Base-by-base conservation (phyloP, 441 rosid species). In the Euphorbia celastroides region DNA sequence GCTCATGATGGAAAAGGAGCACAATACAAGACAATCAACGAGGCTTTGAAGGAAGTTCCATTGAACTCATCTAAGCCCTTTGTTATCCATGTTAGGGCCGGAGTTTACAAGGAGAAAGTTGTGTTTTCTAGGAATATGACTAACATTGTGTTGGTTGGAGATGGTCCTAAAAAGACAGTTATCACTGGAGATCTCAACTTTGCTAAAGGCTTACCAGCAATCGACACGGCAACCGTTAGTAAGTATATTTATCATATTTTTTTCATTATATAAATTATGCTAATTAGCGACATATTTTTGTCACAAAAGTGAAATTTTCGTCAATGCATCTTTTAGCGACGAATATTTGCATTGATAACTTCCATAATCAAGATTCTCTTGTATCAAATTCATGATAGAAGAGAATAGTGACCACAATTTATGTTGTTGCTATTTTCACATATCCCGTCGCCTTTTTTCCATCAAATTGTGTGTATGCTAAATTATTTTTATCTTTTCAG, bases 1-100 rank as follows among this genome's bases (percentile, higher is more conserved):
- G 96, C 96, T 44, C 59, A 77, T 70, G 97, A 90, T 20, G 91
- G 91, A 48, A 89, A 78, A 60, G 95, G 93, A n/a, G n/a, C n/a
- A 7, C 81, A 88, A 41, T 88, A 72, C 60, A 87, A 74, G 73
- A 87, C 85, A 14, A 78, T 93, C 58, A 22, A 57, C 0, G 90
- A 85, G 13, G 94, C 97, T 5, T 19, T 93, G 11, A 65, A 65
- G 0, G 66, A 60, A 0, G 68, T 88, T 10, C 96, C 93, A 0
- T 60, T 17, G 71, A 60, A 72, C 16, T 72, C 74, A 17, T 59
- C 46, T 2, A 48, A 56, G 11, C 69, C 84, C 23, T 87, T 86
- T 64, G 78, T 87, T n/a, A 60, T 93, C 55, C 60, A 90, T 71
- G 79, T 93, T 65, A 90, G 86, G 86, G 74, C 42, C 41, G 98